A percentile compares a stretch with the other conserved stretches of the same genome.
These are phyloP conservation scores for Samsoniella hepiali DNA, from an alignment of 2,329 filamentous ascomycete species.

Conservation along the genomic window DNA sequence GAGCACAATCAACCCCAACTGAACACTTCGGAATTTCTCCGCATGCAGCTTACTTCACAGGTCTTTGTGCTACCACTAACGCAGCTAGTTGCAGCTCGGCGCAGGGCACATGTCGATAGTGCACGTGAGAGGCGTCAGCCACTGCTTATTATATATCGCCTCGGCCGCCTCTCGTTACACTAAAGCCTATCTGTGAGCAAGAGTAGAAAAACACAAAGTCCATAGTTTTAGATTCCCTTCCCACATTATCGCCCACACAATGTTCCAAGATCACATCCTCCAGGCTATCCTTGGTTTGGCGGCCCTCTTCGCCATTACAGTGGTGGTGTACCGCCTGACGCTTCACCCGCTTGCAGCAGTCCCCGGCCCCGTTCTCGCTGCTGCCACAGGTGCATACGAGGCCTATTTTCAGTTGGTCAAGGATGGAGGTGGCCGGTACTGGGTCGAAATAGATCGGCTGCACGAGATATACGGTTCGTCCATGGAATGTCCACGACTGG, in stretches of 20 bases:
- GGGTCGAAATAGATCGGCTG: slow-evolving; percentile 9
- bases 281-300: neutral
- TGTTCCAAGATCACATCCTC: neutral
- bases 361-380: neutral
- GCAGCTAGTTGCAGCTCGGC: neutral
- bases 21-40: too few species aligned
- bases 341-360: slow-evolving; percentile 4
- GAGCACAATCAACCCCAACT: too few species aligned
- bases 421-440: slow-evolving; percentile 8
- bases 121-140: slow-evolving; percentile 3
- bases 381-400: slow-evolving; percentile 3
- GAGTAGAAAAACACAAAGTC: neutral
- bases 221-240: too few species aligned
- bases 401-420: slow-evolving; percentile 10
- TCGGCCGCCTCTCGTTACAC: neutral
- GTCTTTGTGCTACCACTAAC: neutral
- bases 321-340: slow-evolving; percentile 3
- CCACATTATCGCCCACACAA: neutral
- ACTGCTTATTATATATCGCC: neutral
- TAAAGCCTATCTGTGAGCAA: neutral
- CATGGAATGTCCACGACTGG: neutral
- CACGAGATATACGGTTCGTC: neutral
- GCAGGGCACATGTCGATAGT: neutral
- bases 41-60: too few species aligned
- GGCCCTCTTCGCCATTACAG: neutral